These are phyloP conservation scores for Lithospermum erythrorhizon DNA, from an alignment of 257 asterid species.

Conservation along the genomic window DNA sequence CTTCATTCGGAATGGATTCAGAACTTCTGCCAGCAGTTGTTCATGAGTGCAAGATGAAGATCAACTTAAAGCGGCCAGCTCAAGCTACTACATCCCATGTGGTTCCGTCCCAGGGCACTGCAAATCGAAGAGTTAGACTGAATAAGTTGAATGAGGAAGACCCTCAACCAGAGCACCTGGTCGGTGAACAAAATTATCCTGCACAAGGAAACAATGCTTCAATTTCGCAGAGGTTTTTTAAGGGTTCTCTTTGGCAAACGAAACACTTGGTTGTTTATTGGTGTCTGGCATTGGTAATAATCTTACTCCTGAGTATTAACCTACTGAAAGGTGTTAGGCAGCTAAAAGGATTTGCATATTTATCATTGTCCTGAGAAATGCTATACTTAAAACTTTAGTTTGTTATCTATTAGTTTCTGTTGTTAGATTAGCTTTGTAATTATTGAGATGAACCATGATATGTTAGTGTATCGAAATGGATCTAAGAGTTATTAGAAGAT, in stretches of 20 bases:
- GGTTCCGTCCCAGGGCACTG: constrained; percentile 50
- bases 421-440: too few species aligned
- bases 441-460: too few species aligned
- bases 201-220: background rate
- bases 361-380: too few species aligned
- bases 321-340: background rate
- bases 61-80: constrained; percentile 11
- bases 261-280: too few species aligned
- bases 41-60: constrained; percentile 9
- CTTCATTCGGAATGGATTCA: constrained; percentile 3
- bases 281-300: background rate
- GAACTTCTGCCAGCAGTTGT: constrained; percentile 7
- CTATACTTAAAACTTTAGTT: too few species aligned
- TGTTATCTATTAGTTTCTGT: background rate
- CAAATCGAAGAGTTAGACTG: constrained; percentile 43
- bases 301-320: background rate
- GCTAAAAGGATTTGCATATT: background rate
- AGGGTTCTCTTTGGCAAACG: background rate
- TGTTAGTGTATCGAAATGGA: too few species aligned
- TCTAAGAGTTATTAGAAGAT: too few species aligned
- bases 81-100: constrained; percentile 7
- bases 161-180: background rate
- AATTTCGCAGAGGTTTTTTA: background rate
- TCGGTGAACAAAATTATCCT: background rate
- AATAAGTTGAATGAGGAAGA: constrained; percentile 13